Percentiles rank a stretch among this genome's conserved stretches.
These are phyloP conservation scores for Haematococcus lacustris DNA, from an alignment of 139 green algal species.

Conservation along the genomic window DNA sequence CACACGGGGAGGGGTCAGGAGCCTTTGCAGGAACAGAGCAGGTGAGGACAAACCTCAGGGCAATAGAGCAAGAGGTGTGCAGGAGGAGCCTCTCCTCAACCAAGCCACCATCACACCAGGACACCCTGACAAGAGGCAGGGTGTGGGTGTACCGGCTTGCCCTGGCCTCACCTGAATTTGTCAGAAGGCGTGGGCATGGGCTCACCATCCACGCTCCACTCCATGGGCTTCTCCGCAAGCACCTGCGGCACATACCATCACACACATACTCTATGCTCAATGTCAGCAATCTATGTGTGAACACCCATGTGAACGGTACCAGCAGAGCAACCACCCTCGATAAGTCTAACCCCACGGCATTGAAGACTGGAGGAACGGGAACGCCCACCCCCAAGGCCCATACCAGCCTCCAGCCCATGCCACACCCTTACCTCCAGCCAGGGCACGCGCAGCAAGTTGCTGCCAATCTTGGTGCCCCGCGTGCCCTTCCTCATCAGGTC, in stretches of 20 bases:
- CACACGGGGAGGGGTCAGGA: too few relatives aligned
- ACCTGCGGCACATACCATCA: neutral
- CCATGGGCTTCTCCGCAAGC: neutral
- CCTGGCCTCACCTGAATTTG: conserved; percentile 1
- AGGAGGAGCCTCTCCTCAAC: neutral
- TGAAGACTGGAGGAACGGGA: too few relatives aligned
- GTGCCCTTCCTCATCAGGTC: conserved; percentile 16
- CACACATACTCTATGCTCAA: too few relatives aligned
- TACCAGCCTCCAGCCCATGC: too few relatives aligned
- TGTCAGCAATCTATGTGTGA: conserved; percentile 5
- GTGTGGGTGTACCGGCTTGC: too few relatives aligned
- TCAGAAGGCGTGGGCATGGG: neutral
- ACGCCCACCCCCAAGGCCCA: too few relatives aligned
- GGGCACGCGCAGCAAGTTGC: conserved; percentile 32
- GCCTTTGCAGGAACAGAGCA: too few relatives aligned
- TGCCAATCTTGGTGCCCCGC: conserved; percentile 4
- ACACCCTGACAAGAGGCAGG: too few relatives aligned
- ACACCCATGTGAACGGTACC: too few relatives aligned
- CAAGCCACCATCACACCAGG: neutral
- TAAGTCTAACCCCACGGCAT: too few relatives aligned
- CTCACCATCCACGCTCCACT: conserved; percentile 8
- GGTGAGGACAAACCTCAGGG: neutral
- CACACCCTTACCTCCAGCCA: conserved; percentile 29
- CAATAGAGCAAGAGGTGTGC: neutral
- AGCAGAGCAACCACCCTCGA: too few relatives aligned